Percentiles rank a stretch among this genome's conserved stretches.
Conservation (phyloP, 164 flowering plant genomes). For the Dillenia turbinata region DNA sequence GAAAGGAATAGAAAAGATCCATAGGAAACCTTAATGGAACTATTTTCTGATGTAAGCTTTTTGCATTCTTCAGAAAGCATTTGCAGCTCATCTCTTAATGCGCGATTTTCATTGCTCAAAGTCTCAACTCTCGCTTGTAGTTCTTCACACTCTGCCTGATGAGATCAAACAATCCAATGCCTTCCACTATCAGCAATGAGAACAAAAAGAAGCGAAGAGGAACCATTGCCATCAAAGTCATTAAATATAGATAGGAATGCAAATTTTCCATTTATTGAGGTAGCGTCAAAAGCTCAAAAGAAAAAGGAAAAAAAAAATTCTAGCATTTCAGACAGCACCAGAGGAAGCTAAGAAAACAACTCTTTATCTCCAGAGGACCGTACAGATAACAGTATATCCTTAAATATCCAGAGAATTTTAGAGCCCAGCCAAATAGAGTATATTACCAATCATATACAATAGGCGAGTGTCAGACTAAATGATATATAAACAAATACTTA, state of each 20-base stretch:
- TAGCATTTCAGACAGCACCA: neutral
- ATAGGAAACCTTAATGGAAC: conserved; percentile 54
- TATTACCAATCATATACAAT: too few species aligned
- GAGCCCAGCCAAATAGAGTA: too few species aligned
- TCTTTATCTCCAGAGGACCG: too few species aligned
- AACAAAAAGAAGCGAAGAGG: too few species aligned
- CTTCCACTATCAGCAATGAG: too few species aligned
- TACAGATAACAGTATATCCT: too few species aligned
- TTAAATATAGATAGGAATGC: neutral
- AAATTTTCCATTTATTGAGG: neutral
- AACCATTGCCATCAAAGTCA: too few species aligned
- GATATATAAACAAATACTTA: too few species aligned
- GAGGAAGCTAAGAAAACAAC: too few species aligned
- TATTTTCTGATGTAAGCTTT: conserved; percentile 70
- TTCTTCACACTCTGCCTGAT: conserved; percentile 93
- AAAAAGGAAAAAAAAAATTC: neutral
- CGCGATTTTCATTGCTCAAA: conserved; percentile 52
- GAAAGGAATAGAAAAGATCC: neutral
- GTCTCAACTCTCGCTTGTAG: conserved; percentile 65
- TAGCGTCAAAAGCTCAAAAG: neutral
- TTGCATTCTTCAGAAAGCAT: conserved; percentile 73
- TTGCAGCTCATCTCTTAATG: conserved; percentile 55
- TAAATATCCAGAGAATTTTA: too few species aligned
- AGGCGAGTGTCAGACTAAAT: too few species aligned
- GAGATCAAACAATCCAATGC: neutral